Evolutionary conservation across 164 flowering plant genomes (phyloP).

Genomic region (Magnolia sinica): DNA sequence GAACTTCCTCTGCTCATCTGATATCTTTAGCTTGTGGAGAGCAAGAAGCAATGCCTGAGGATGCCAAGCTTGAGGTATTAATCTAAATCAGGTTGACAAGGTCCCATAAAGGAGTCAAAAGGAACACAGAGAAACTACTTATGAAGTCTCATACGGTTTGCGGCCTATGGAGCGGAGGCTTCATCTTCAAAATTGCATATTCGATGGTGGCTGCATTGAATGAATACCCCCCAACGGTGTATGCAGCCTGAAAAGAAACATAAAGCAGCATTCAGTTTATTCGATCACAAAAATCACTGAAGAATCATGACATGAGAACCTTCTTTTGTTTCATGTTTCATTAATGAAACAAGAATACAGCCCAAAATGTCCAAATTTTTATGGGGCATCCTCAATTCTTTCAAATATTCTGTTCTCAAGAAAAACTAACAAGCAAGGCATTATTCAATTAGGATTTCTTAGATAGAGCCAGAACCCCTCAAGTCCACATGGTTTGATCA

Average conservation of each 20-base stretch:
- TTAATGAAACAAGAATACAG: neutral
- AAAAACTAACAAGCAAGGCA: too few relatives aligned
- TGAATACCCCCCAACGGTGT: conserved; percentile 75
- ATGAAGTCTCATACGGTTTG: conserved; percentile 51
- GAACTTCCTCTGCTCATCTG: conserved; percentile 57
- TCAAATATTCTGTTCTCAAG: too few relatives aligned
- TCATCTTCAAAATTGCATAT: conserved; percentile 71
- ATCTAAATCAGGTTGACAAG: neutral
- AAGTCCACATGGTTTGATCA: too few relatives aligned
- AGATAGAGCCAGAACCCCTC: too few relatives aligned
- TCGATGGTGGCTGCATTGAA: conserved; percentile 71
- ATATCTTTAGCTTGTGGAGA: conserved; percentile 59
- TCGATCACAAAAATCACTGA: too few relatives aligned
- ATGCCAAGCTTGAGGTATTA: neutral
- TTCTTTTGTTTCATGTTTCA: neutral
- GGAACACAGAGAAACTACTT: neutral
- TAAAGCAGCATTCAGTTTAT: neutral
- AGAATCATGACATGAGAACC: neutral
- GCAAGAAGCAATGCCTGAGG: conserved; percentile 74
- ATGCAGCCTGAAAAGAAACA: conserved; percentile 56
- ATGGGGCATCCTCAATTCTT: neutral
- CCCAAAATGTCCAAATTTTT: neutral
- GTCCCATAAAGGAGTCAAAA: neutral
- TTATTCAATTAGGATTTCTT: too few relatives aligned
- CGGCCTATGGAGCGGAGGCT: conserved; percentile 73